Conservation (phyloP, 495 filamentous ascomycete species). For the Parathielavia appendiculata region DNA sequence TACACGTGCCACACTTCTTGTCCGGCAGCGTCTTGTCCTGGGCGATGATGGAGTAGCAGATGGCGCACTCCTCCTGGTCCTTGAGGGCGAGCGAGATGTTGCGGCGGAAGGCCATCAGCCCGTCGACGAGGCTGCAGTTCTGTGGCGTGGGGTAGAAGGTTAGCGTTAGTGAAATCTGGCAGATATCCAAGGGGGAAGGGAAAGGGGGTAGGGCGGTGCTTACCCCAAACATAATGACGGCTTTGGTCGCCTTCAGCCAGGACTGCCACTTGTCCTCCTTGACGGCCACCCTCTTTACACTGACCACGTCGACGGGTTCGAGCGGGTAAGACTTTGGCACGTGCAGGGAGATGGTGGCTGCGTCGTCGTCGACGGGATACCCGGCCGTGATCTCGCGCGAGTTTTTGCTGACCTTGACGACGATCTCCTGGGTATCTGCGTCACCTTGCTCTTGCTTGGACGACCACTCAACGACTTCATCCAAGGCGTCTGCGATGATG, state of each 20-base stretch:
- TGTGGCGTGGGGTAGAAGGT: slow-evolving; percentile 23
- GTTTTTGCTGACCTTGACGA: slow-evolving; percentile 62
- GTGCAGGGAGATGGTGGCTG: slow-evolving; percentile 67
- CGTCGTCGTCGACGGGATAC: slow-evolving; percentile 83
- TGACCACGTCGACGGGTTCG: slow-evolving; percentile 65
- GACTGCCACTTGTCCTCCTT: slow-evolving; percentile 84
- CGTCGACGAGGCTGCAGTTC: slow-evolving; percentile 79
- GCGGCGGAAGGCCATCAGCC: slow-evolving; percentile 70
- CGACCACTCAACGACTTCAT: slow-evolving; percentile 67
- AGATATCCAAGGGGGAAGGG: background rate
- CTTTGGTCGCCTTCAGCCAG: slow-evolving; percentile 81
- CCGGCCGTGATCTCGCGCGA: slow-evolving; percentile 71
- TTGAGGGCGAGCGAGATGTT: slow-evolving; percentile 84
- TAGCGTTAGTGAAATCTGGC: too few relatives aligned
- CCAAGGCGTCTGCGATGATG: slow-evolving; percentile 65
- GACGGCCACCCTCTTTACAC: slow-evolving; percentile 76
- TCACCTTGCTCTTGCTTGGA: slow-evolving; percentile 47
- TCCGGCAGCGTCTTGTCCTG: slow-evolving; percentile 81
- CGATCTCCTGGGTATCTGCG: slow-evolving; percentile 65
- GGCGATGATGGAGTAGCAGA: slow-evolving; percentile 91
- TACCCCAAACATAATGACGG: slow-evolving; percentile 83
- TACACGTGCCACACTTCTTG: slow-evolving; percentile 88
- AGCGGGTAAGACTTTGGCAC: slow-evolving; percentile 80
- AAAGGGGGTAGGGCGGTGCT: slow-evolving; percentile 16
- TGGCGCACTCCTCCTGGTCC: slow-evolving; percentile 91